Evolutionary conservation across 768 basidiomycete genomes (phyloP).

Genomic region (Suillus occidentalis): DNA sequence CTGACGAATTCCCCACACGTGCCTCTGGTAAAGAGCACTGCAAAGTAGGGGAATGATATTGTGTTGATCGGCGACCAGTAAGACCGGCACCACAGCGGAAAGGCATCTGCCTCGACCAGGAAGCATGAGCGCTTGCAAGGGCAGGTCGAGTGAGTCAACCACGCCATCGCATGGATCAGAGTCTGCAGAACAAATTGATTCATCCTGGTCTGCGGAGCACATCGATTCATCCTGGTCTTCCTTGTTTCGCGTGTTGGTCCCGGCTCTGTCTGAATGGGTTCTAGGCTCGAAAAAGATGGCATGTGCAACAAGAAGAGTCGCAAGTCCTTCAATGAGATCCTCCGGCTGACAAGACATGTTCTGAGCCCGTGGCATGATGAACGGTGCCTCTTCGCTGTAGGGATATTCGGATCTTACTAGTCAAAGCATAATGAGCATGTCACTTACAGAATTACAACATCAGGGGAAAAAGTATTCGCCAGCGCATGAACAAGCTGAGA

Average conservation of each 20-base stretch:
- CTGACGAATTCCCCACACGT: too few relatives aligned
- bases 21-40: too few relatives aligned
- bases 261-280: too few relatives aligned
- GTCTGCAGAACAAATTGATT: too few relatives aligned
- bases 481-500: not conserved
- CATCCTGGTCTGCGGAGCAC: too few relatives aligned
- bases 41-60: too few relatives aligned
- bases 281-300: not conserved
- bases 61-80: too few relatives aligned
- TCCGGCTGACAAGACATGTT: not conserved
- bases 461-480: not conserved
- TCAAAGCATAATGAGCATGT: not conserved
- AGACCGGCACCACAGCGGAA: too few relatives aligned
- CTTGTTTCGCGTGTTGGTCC: not conserved
- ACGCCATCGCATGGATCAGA: too few relatives aligned
- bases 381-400: not conserved
- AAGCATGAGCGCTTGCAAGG: too few relatives aligned
- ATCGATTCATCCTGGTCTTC: not conserved
- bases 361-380: conserved; percentile 1
- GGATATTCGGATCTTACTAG: not conserved
- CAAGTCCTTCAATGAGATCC: not conserved
- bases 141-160: too few relatives aligned
- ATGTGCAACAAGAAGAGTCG: not conserved
- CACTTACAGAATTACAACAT: not conserved
- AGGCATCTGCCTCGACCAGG: too few relatives aligned